Evolutionary conservation across 495 filamentous ascomycete species (phyloP), one percentile per base, ranked within the genome.

Genomic region (Aspergillus panamensis): DNA sequence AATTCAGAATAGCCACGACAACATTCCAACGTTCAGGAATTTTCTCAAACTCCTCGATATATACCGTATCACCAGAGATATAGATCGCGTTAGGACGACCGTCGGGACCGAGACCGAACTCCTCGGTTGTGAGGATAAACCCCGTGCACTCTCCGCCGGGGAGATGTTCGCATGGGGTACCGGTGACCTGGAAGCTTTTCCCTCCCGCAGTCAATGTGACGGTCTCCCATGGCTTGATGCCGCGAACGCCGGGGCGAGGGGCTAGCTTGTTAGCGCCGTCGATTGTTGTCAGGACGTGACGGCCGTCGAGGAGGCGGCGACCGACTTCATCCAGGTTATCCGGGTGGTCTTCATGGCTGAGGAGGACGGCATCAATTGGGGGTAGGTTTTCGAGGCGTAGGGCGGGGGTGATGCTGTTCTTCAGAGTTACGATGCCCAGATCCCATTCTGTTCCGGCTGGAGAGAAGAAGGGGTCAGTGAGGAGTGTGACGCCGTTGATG

Each of bases 391-490:
- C 56, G 0, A 80, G 64, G 0, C 57, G 29, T 0, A 81, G 55
- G 7, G 73, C 76, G 0, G 79, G 75, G 17, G 48, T 54, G 5
- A 25, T 20, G 74, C 64, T 12, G 65, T 57, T 10, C 9, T 70
- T 75, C 19, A 81, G 68, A 0, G 63, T 39, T 12, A 57, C 33
- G 6, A 61, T 50, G 20, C 69, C 71, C 3, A 66, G 12, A 29
- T 73, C 67, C 66, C 68, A 80, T 25, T 58, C 32, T 2, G 75
- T 75, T 8, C 70, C 73, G 20, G 71, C 70, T 0, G 76, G 71
- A 0, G 74, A 78, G 65, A 84, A 84, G 56, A 81, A 73, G 3
- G 81, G 81, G 57, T 84, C 80, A 0, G 80, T 82, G 2, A 84
- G 65, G 55, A 82, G 64, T 29, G 73, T 79, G 58, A 79, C 60